Evolutionary conservation across 192 early-diverging fungal genomes (phyloP).

Genomic region (Podila horticola): DNA sequence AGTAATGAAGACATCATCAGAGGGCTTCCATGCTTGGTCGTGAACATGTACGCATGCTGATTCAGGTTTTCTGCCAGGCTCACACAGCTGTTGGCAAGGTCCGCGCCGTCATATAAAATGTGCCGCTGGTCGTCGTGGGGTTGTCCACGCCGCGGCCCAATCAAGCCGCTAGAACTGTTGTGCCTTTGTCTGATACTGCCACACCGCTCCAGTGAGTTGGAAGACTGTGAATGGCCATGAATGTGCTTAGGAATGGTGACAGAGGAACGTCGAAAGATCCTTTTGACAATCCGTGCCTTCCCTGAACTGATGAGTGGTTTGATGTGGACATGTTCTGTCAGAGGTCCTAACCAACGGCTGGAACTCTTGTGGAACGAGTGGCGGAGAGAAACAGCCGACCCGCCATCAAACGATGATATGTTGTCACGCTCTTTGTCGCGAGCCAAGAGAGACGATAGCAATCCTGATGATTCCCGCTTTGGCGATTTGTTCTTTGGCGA

Average conservation of each 20-base stretch:
- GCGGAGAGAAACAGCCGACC: background rate
- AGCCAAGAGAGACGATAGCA: constrained; percentile 26
- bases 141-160: background rate
- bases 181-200: constrained; percentile 1
- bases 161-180: background rate
- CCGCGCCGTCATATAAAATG: constrained; percentile 33
- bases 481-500: background rate
- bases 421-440: constrained; percentile 17
- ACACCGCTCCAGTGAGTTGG: background rate
- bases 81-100: constrained; percentile 23
- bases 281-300: constrained; percentile 40
- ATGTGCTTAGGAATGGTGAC: constrained; percentile 27
- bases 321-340: constrained; percentile 39
- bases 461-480: constrained; percentile 3
- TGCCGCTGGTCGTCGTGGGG: constrained; percentile 23
- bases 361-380: constrained; percentile 12
- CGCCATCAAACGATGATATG: constrained; percentile 2
- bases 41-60: constrained; percentile 49
- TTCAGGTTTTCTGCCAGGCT: constrained; percentile 39
- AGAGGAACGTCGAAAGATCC: constrained; percentile 29
- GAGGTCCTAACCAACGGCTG: constrained; percentile 35
- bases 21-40: constrained; percentile 38
- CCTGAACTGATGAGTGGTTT: constrained; percentile 35
- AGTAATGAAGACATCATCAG: constrained; percentile 32
- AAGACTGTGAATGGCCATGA: constrained; percentile 15